A percentile compares a stretch with the other conserved stretches of the same genome.
phyloP scores from a whole-genome alignment of 495 filamentous ascomycete genomes.

The Penicillium pulvis region DNA sequence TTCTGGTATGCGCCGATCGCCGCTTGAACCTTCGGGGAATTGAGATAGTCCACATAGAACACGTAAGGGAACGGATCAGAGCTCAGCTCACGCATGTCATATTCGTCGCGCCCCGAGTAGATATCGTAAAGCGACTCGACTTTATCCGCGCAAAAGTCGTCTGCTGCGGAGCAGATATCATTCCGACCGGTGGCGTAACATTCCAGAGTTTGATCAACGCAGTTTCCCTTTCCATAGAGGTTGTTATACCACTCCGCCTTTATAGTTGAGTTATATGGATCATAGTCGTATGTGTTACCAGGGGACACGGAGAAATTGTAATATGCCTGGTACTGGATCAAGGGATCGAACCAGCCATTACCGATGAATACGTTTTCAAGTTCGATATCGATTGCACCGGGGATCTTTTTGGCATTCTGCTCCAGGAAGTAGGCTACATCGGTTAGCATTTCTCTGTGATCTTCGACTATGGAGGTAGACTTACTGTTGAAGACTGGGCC shows the following conservation, averaged over 20 bases:
- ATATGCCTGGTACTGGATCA: constrained; percentile 63
- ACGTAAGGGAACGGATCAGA: constrained; percentile 63
- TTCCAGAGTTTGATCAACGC: constrained; percentile 53
- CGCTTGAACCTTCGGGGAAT: constrained; percentile 53
- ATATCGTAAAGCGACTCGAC: constrained; percentile 57
- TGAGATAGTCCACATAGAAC: constrained; percentile 62
- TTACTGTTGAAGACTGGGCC: constrained; percentile 57
- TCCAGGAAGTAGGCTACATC: constrained; percentile 35
- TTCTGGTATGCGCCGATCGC: constrained; percentile 63
- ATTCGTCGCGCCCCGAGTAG: constrained; percentile 57
- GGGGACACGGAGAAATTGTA: constrained; percentile 61
- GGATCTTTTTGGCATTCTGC: constrained; percentile 32
- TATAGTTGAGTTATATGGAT: constrained; percentile 49
- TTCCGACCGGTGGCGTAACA: constrained; percentile 48
- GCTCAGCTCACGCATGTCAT: constrained; percentile 59
- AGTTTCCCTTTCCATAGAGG: constrained; percentile 63
- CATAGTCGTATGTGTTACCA: constrained; percentile 63
- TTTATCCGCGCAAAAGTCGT: constrained; percentile 56
- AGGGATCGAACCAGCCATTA: constrained; percentile 61
- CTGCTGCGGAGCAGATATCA: constrained; percentile 50
- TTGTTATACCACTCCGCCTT: constrained; percentile 58
- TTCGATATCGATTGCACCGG: constrained; percentile 47
- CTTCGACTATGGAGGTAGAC: constrained; percentile 39
- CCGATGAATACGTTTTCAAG: constrained; percentile 60
- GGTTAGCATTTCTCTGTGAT: constrained; percentile 14